Conservation (phyloP, 2,329 filamentous ascomycete species). For the Biscogniauxia marginata region DNA sequence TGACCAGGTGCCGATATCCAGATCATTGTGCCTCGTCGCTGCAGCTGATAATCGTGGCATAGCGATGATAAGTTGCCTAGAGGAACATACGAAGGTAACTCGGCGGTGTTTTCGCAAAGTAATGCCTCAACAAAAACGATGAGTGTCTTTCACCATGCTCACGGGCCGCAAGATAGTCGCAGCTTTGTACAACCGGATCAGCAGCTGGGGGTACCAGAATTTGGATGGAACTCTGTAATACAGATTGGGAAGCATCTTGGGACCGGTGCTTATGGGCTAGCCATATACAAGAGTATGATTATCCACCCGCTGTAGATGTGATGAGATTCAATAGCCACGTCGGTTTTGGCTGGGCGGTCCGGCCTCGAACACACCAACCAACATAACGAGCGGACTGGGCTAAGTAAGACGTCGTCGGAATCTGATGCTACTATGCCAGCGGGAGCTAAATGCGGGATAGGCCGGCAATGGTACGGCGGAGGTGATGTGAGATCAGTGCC, state of each 20-base stretch:
- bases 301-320: neutral
- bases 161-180: neutral
- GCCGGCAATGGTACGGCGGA: constrained; percentile 21
- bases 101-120: neutral
- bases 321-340: neutral
- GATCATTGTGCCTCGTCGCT: constrained; percentile 13
- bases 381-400: neutral
- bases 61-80: neutral
- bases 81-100: neutral
- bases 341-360: neutral
- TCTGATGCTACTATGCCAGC: constrained; percentile 6
- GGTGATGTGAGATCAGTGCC: constrained; percentile 14
- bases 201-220: neutral
- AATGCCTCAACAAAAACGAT: neutral
- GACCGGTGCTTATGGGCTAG: neutral
- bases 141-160: neutral
- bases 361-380: neutral
- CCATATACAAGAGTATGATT: neutral
- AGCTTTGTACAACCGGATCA: neutral
- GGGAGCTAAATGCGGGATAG: constrained; percentile 26
- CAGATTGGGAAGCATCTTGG: neutral
- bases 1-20: constrained; percentile 18
- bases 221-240: neutral
- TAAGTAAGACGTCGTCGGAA: neutral
- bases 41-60: neutral